Percentiles rank a stretch among this genome's conserved stretches.
phyloP scores from a whole-genome alignment of 2,329 filamentous ascomycete species.

The Aureobasidium sp. region DNA sequence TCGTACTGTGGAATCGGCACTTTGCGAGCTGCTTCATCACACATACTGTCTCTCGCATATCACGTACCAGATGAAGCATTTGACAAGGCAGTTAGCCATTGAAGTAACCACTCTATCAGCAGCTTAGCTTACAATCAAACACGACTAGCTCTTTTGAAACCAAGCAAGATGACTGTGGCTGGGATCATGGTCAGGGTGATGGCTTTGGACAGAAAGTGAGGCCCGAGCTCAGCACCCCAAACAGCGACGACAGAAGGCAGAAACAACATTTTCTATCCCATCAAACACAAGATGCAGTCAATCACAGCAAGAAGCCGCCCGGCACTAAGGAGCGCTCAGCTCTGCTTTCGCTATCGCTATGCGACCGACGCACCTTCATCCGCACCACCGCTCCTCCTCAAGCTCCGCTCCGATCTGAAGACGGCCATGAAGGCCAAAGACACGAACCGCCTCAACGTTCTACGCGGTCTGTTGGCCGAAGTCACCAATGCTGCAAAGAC shows the following conservation, averaged over 20 bases:
- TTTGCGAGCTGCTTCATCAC: too few relatives aligned
- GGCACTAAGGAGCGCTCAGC: not conserved
- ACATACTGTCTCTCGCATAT: too few relatives aligned
- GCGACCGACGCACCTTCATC: slow-evolving; percentile 17
- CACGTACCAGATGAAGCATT: too few relatives aligned
- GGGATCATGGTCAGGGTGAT: not conserved
- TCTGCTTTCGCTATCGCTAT: slow-evolving; percentile 15
- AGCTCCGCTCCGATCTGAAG: slow-evolving; percentile 42
- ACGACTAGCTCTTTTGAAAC: too few relatives aligned
- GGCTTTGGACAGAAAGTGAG: not conserved
- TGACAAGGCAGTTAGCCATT: too few relatives aligned
- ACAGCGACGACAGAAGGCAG: not conserved
- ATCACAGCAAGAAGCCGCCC: slow-evolving; percentile 12
- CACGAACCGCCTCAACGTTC: slow-evolving; percentile 56
- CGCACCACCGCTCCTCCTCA: slow-evolving; percentile 37
- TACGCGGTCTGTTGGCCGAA: slow-evolving; percentile 61
- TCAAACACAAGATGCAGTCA: slow-evolving; percentile 6
- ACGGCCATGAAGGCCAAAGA: slow-evolving; percentile 43
- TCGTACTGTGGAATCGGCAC: too few relatives aligned
- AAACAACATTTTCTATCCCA: not conserved
- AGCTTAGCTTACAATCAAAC: too few relatives aligned
- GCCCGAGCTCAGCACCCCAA: not conserved
- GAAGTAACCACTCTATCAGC: too few relatives aligned
- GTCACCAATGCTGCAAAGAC: slow-evolving; percentile 73
- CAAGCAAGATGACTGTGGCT: too few relatives aligned